Base-by-base conservation (phyloP, 2,329 filamentous ascomycete genomes). In the Diaporthe nobilis region DNA sequence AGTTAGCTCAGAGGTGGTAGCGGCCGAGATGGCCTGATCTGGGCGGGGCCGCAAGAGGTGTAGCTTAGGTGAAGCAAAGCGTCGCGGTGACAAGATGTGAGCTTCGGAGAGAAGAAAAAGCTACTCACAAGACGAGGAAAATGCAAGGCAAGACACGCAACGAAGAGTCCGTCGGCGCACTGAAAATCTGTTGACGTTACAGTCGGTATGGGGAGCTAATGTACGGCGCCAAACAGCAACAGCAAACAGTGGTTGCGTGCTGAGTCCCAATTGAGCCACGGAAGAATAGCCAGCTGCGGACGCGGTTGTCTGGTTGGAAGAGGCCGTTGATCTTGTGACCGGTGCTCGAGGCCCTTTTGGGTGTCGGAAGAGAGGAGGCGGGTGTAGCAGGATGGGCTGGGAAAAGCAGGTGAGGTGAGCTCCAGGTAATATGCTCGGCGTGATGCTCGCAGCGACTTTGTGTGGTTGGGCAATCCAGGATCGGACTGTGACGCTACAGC, bases 391-490 rank as follows among this genome's bases (percentile, higher is more conserved):
- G 51, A 44, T 20, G n/a, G 42, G 47, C 58, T n/a, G 49, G 71
- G 57, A 73, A 51, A 70, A 55, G 65, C 65, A 55, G 65, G 65
- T 70, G 65, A 70, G 65, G 65, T 70, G 65, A 70, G 71, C 71
- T 73, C 47, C 25, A 73, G 71, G 71, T 73, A 73, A 57, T 73
- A 73, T 73, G 71, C 58, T 65, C 71, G 71, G 71, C 71, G n/a
- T 63, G 71, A 73, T 73, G 58, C 47, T 63, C 60, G 71, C 71
- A 67, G 71, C 71, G 58, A 73, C 47, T 61, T 65, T 65, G 47
- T 55, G 58, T 73, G 71, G 71, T 73, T 73, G 71, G 71, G 71
- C 71, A 70, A 55, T 70, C 65, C 65, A 70, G 65, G 65, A 70
- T 70, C 28, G 49, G 65, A 70, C 49, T 68, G 49, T 73, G 47